Percentiles rank a stretch among this genome's conserved stretches.
phyloP scores from a whole-genome alignment of 306 rosid genomes.

The Sophora flavescens region DNA sequence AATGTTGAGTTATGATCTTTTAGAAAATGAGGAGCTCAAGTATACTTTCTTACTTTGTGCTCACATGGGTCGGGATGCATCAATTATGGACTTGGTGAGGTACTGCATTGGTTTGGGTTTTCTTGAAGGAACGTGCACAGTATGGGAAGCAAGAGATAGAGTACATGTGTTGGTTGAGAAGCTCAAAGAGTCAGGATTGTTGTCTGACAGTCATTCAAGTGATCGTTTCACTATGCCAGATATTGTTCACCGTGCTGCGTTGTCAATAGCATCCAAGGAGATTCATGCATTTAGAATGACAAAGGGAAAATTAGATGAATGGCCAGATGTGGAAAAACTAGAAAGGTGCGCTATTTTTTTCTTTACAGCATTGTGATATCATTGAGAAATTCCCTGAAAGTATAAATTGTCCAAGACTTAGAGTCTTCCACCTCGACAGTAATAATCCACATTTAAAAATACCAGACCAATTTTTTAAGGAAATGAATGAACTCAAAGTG shows the following conservation, averaged over 20 bases:
- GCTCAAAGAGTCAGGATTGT: not conserved
- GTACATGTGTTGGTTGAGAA: not conserved
- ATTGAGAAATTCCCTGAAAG: not conserved
- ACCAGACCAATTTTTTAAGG: slow-evolving; percentile 20
- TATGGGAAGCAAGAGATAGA: not conserved
- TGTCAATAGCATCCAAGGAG: slow-evolving; percentile 34
- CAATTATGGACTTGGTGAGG: not conserved
- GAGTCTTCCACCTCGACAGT: slow-evolving; percentile 16
- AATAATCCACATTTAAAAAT: slow-evolving; percentile 16
- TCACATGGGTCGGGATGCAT: not conserved
- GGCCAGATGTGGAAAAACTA: slow-evolving; percentile 41
- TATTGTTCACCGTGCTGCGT: slow-evolving; percentile 19
- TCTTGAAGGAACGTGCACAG: not conserved
- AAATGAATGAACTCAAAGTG: slow-evolving; percentile 40
- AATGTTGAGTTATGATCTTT: not conserved
- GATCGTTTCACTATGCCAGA: slow-evolving; percentile 40
- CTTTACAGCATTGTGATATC: slow-evolving; percentile 25
- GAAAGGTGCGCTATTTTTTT: slow-evolving; percentile 34
- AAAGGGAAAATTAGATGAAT: slow-evolving; percentile 6
- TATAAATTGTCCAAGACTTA: not conserved
- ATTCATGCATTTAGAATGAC: not conserved
- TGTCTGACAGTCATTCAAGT: not conserved
- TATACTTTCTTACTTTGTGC: slow-evolving; percentile 4
- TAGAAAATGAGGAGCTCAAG: slow-evolving; percentile 16
- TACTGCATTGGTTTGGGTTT: slow-evolving; percentile 4